Base-by-base conservation (phyloP, 495 filamentous ascomycete species). In the Pseudoneurospora amorphoporcata region DNA sequence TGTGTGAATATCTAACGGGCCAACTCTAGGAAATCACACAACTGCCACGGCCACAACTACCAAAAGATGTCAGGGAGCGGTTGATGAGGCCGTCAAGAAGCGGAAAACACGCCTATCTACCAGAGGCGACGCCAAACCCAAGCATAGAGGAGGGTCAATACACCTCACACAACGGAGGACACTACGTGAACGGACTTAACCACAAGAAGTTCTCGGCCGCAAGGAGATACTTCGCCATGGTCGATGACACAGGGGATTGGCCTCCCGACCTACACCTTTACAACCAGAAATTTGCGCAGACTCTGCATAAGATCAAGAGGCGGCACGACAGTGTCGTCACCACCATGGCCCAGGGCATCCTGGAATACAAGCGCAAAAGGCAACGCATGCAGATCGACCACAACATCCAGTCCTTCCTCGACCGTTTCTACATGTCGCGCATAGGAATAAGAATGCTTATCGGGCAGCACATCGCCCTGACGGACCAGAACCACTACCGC, bases 401-500 rank as follows among this genome's bases (percentile, higher is more conserved):
- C 71, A 95, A 93, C 70, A 97, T 99, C 69, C 95, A 99, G 79
- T 88, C 91, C 69, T 99, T 99, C 83, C 89, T 99, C 71, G 95
- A 99, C 83, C 92, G 95, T 69, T 99, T 99, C 80, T 99, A 99
- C 85, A 99, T 99, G 95, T 97, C 94, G 41, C 94, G 95, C n/a
- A 99, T 99, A 74, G 95, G 95, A 74, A 99, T 99, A 71, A 92
- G 95, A 73, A 99, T 99, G 95, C 88, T 99, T 16, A 97, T 99
- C 71, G 95, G 95, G 39, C 95, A 99, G 81, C 95, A 99, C 82
- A 95, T 99, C 72, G 96, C 95, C 72, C 86, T 99, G 70, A 97
- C 94, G 23, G 94, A 98, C 77, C 94, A 97, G 84, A 91, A 90
- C 71, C 90, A 94, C 74, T 88, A 92, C 74, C 89, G 90, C 58